Base-by-base conservation (phyloP, 2,329 filamentous ascomycete species). In the Xylaria sp. region DNA sequence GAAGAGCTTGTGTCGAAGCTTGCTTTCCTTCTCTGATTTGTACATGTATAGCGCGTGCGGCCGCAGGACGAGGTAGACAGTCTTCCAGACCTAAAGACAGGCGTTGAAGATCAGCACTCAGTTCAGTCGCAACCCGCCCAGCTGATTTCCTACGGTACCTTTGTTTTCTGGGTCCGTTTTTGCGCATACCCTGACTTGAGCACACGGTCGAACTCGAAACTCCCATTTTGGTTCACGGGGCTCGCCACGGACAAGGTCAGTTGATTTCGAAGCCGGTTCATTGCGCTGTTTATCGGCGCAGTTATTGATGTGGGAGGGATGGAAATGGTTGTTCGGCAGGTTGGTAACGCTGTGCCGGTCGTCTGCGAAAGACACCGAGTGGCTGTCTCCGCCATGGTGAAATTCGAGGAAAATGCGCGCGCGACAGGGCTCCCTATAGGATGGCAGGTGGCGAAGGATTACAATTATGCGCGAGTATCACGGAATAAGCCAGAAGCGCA, bases 151-250 rank as follows among this genome's bases (percentile, higher is more conserved):
- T 53, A 44, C 71, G 79, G 65, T 81, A 94, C 93, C 90, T 97
- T 97, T 69, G 95, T 98, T 84, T 95, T 97, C 75, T 94, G 92
- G 21, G 94, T 97, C 74, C 95, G 90, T 82, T 97, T 97, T 77
- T 92, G 88, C 47, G 97, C 90, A 73, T 91, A 92, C 68, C 95
- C 94, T 66, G 91, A 90, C 83, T 97, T 98, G 79, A 98, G 87
- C 64, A 98, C 93, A 60, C 94, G 91, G 80, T 99, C 96, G 77
- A 97, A 97, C 77, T 96, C 94, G 79, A 97, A 99, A 80, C 93
- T 96, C 71, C 96, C 96, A 80, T 97, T 94, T 80, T 97, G 91
- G 78, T 95, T 97, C 72, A 98, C 93, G 4, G 94, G 93, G 35
- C 93, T 96, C 77, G 93, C 90, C 18, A 90, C 85, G 72, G 92